Evolutionary conservation across 2,329 filamentous ascomycete genomes (phyloP).

Genomic region (Penicillium sclerotigenum): DNA sequence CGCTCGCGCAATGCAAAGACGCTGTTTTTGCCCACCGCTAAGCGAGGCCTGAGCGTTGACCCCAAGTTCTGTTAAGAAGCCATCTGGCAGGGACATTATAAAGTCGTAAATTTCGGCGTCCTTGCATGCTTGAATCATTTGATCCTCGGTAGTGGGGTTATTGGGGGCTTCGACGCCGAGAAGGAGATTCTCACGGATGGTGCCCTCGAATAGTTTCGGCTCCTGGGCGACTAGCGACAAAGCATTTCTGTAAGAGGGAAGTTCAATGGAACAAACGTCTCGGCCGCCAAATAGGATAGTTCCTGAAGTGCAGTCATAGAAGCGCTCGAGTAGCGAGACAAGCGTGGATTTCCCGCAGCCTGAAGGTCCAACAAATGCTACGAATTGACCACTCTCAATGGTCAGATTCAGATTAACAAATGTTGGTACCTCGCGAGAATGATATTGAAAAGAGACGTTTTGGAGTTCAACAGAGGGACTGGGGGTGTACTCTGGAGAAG

Average conservation of each 20-base stretch:
- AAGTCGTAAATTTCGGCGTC: constrained; percentile 55
- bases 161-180: constrained; percentile 42
- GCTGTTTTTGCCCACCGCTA: constrained; percentile 56
- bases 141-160: constrained; percentile 33
- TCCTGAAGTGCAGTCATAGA: constrained; percentile 45
- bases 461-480: constrained; percentile 34
- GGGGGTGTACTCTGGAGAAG: background rate
- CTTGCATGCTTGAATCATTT: constrained; percentile 47
- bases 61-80: constrained; percentile 50
- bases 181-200: constrained; percentile 48
- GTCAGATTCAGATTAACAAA: constrained; percentile 33
- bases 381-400: constrained; percentile 42
- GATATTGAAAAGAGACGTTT: constrained; percentile 38
- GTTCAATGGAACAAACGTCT: constrained; percentile 30
- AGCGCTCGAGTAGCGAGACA: constrained; percentile 35
- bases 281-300: constrained; percentile 35
- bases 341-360: constrained; percentile 50
- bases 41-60: constrained; percentile 49
- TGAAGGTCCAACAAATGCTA: constrained; percentile 48
- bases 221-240: constrained; percentile 44
- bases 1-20: constrained; percentile 55
- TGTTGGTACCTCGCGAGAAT: constrained; percentile 29
- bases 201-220: constrained; percentile 45
- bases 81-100: constrained; percentile 51
- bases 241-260: constrained; percentile 29